Conservation (phyloP, 352 stramenopile genomes). For the Pilasporangium apinafurcum region DNA sequence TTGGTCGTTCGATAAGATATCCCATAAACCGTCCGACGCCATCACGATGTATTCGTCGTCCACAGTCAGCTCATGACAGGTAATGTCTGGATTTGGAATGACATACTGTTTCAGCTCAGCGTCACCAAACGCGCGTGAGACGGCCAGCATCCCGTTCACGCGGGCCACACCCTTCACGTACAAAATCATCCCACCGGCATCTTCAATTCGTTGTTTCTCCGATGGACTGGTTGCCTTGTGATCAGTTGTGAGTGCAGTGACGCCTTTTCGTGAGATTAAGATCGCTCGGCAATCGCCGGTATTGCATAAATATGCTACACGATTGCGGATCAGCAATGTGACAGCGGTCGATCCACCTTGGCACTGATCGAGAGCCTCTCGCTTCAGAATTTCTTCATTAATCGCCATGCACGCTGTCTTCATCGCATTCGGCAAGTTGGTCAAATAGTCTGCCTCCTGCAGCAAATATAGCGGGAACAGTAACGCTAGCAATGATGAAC, state of each 20-base stretch:
- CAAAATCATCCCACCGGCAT: conserved; percentile 59
- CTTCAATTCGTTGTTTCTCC: conserved; percentile 67
- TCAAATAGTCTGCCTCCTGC: conserved; percentile 35
- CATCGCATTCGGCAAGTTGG: conserved; percentile 28
- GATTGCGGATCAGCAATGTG: conserved; percentile 45
- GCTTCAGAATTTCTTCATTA: conserved; percentile 62
- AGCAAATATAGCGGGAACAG: conserved; percentile 68
- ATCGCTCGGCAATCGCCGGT: conserved; percentile 75
- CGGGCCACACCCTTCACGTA: conserved; percentile 68
- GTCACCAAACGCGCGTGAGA: conserved; percentile 68
- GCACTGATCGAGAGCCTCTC: conserved; percentile 36
- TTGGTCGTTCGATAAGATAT: conserved; percentile 64
- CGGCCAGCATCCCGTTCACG: conserved; percentile 63
- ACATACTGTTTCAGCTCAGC: conserved; percentile 52
- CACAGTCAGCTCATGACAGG: conserved; percentile 27
- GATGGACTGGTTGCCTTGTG: conserved; percentile 64
- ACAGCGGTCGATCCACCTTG: conserved; percentile 60
- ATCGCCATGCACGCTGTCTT: conserved; percentile 44
- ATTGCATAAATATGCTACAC: conserved; percentile 54
- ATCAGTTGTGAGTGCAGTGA: conserved; percentile 56
- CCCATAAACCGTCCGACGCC: conserved; percentile 72
- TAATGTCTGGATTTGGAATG: conserved; percentile 59
- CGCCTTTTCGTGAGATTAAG: conserved; percentile 31
- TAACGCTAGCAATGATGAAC: conserved; percentile 55
- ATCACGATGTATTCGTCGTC: conserved; percentile 76